phyloP scores from a whole-genome alignment of 2,329 filamentous ascomycete species.

The Dactylella cylindrospora region DNA sequence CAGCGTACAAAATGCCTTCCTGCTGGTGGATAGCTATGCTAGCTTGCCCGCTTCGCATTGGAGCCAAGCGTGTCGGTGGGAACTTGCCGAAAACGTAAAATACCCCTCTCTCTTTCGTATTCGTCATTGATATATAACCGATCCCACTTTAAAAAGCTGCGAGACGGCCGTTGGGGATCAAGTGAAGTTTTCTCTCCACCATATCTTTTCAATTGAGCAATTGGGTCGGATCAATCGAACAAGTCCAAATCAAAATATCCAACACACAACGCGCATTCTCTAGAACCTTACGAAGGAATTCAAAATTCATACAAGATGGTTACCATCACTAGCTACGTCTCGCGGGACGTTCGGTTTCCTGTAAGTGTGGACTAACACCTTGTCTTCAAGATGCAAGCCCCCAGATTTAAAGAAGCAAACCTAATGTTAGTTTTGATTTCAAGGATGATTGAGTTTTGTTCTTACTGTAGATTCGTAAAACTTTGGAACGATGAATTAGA shows the following conservation, averaged over 20 bases:
- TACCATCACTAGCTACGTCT: slow-evolving; percentile 71
- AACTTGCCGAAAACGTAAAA: slow-evolving; percentile 36
- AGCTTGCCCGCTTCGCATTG: background rate
- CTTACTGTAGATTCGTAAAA: slow-evolving; percentile 19
- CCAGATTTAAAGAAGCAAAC: background rate
- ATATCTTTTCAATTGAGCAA: slow-evolving; percentile 3
- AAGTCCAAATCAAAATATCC: slow-evolving; percentile 7
- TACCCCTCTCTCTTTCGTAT: too few species aligned
- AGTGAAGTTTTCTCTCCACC: slow-evolving; percentile 2
- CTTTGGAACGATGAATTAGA: slow-evolving; percentile 54
- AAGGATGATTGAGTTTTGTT: slow-evolving; percentile 34
- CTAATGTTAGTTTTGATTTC: background rate
- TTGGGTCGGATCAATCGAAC: background rate
- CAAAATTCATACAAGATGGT: slow-evolving; percentile 54
- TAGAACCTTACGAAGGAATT: too few species aligned
- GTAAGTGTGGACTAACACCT: slow-evolving; percentile 50
- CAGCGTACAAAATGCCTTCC: too few species aligned
- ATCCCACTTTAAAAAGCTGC: slow-evolving; percentile 35
- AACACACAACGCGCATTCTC: slow-evolving; percentile 16
- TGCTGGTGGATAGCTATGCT: slow-evolving; percentile 1
- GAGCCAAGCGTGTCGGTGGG: slow-evolving; percentile 20
- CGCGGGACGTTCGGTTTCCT: slow-evolving; percentile 74
- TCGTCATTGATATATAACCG: slow-evolving; percentile 12
- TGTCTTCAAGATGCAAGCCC: background rate
- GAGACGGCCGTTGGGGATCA: background rate